Base-by-base conservation (phyloP, 1,284 basidiomycete genomes). In the Tilletiopsis washingtonensis region DNA sequence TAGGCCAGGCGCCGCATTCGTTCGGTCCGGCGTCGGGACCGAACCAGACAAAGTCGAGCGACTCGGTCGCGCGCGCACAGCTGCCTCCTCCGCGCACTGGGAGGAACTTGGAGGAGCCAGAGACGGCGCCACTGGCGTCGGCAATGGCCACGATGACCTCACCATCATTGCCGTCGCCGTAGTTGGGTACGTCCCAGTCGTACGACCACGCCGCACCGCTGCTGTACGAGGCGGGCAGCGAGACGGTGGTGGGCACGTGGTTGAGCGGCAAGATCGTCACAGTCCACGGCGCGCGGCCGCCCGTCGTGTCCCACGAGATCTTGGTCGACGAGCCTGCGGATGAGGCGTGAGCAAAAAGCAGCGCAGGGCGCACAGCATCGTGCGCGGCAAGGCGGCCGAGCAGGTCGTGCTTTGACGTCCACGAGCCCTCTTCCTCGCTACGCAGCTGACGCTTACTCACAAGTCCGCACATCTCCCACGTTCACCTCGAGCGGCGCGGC, bases 1-100 rank as follows among this genome's bases (percentile, higher is more conserved):
- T 50, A 11, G 19, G 19, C 49, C 49, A 51, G 21, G 45, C 45
- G 23, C 14, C n/a, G 38, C 49, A 51, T 21, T 39, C 24, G n/a
- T 12, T 21, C 3, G 49, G 49, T 9, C 7, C 15, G 3, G 20
- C 19, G 21, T 45, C 41, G 11, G n/a, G 44, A 6, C 21, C 44
- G 34, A 29, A 51, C 45, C 44, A 51, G 38, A 51, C 43, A 41
- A 51, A 51, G 20, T 51, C 49, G 14, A 51, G 38, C 23, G 24
- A 26, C 15, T 37, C 42, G 4, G 27, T 15, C 27, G 27, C 7
- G 20, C 45, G n/a, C 7, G 20, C 12, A 34, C 49, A 51, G 15
- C 19, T 49, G 20, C 24, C 38, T 14, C 29, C 20, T 23, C 29
- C 24, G 17, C 4, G n/a, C 9, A 47, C 25, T 7, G 42, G 17